These are phyloP conservation scores for Xylogone sp. DNA, from an alignment of 2,329 filamentous ascomycete genomes.

Conservation along the genomic window DNA sequence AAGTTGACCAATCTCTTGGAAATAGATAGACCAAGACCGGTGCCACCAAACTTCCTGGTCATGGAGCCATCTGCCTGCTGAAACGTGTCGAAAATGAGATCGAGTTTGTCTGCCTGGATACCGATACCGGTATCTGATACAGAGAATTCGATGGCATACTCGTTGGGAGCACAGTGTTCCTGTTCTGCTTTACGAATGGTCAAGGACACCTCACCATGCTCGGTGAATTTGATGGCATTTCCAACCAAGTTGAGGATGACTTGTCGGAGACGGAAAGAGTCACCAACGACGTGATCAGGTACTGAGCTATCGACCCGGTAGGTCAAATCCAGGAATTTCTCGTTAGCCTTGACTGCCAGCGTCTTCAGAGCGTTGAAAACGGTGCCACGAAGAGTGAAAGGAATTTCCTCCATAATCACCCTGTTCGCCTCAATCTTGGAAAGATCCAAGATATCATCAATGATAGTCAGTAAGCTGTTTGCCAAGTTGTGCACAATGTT, in stretches of 20 bases:
- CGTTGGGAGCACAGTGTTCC: slow-evolving; percentile 62
- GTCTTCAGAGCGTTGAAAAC: slow-evolving; percentile 98
- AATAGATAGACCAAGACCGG: slow-evolving; percentile 88
- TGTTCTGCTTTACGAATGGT: slow-evolving; percentile 74
- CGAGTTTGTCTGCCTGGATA: slow-evolving; percentile 90
- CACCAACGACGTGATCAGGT: slow-evolving; percentile 91
- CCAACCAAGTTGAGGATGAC: slow-evolving; percentile 97
- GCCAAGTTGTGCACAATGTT: slow-evolving; percentile 97
- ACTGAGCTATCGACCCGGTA: slow-evolving; percentile 93
- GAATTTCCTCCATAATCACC: slow-evolving; percentile 98
- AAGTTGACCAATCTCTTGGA: slow-evolving; percentile 92
- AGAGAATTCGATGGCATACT: slow-evolving; percentile 93
- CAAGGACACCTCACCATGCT: slow-evolving; percentile 92
- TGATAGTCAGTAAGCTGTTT: slow-evolving; percentile 94
- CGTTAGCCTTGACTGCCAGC: slow-evolving; percentile 93
- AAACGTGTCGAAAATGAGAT: slow-evolving; percentile 98
- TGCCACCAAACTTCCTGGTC: slow-evolving; percentile 92
- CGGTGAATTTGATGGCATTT: slow-evolving; percentile 98
- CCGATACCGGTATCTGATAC: slow-evolving; percentile 96
- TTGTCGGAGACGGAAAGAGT: slow-evolving; percentile 92
- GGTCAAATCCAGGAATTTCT: slow-evolving; percentile 87
- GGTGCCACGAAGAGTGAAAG: slow-evolving; percentile 88
- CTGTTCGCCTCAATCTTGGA: slow-evolving; percentile 89
- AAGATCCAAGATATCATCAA: slow-evolving; percentile 76
- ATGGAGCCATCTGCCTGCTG: slow-evolving; percentile 97